Evolutionary conservation across 352 stramenopile genomes (phyloP), one percentile per base, ranked within the genome.

Genomic region (Lagenidium sp.): DNA sequence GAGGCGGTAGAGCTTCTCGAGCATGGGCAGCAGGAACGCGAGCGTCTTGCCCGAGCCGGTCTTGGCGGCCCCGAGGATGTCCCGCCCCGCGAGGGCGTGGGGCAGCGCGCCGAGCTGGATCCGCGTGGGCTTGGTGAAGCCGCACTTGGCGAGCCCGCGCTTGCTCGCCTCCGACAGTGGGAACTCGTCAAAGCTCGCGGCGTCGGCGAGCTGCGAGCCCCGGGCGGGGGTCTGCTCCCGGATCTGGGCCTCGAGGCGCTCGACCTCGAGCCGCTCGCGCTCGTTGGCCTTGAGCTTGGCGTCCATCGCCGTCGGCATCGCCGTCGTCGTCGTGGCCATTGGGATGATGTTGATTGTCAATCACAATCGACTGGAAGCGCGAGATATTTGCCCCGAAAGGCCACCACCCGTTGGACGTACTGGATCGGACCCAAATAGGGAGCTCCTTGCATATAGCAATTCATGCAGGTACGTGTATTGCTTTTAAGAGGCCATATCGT

Each of bases 1-100:
- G 29, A 78, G 63, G 12, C 80, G 77, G 57, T 87, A 97, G 15
- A 97, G 78, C 53, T 83, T 86, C 61, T 97, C 88, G 4, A 97
- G 60, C 32, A 94, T 64, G 0, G 85, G 84, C 28, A 96, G 60
- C 23, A 96, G 46, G 64, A 95, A 96, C 26, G 94, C 89, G 22
- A 95, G 76, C 39, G 94, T 98, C 63, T 98, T 98, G 16, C 93
- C 91, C 4, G 76, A 95, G 8, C 93, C 93, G 1, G 92, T 98
- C 60, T 96, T 96, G 34, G 90, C 92, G 1, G 86, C 87, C 4
- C 79, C 90, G 4, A 98, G 68, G 41, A 97, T 87, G 50, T 98
- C 92, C 20, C 86, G 82, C 0, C 82, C 88, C 2, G 79, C 78
- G 18, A 97, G 60, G 4, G 86, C 83, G 34, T 96, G 86, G 31